Conservation (phyloP, 768 basidiomycete genomes). For the Tricholoma terreum region DNA sequence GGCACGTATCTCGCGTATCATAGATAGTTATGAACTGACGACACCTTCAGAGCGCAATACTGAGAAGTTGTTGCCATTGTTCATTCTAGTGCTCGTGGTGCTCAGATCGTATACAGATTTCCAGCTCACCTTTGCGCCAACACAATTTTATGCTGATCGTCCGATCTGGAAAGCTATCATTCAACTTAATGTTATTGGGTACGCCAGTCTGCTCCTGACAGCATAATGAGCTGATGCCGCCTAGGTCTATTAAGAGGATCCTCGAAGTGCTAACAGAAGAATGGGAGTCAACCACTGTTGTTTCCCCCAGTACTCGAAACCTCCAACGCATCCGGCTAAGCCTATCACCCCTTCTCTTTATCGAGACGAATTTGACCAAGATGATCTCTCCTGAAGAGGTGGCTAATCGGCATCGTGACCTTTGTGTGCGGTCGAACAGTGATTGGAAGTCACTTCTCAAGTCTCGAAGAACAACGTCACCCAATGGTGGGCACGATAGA, state of each 20-base stretch:
- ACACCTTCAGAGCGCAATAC: constrained; percentile 40
- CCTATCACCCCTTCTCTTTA: constrained; percentile 48
- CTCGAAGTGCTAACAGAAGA: constrained; percentile 53
- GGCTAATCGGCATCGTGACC: constrained; percentile 27
- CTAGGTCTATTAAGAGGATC: constrained; percentile 56
- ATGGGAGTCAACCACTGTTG: constrained; percentile 24
- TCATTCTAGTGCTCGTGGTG: not conserved
- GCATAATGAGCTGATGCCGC: not conserved
- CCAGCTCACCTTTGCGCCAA: constrained; percentile 62
- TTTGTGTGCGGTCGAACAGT: constrained; percentile 54
- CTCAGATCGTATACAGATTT: constrained; percentile 45
- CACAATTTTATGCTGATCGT: constrained; percentile 55
- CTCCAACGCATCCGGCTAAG: constrained; percentile 34
- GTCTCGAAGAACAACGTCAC: constrained; percentile 2
- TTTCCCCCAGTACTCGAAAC: constrained; percentile 21
- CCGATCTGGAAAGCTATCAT: constrained; percentile 61
- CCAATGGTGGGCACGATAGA: not conserved
- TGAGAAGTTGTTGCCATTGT: constrained; percentile 36
- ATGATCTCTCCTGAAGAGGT: constrained; percentile 46
- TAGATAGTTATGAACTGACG: not conserved
- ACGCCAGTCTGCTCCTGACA: constrained; percentile 4
- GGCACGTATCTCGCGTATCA: constrained; percentile 22
- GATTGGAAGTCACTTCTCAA: constrained; percentile 54
- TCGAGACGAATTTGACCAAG: constrained; percentile 51
- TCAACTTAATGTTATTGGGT: constrained; percentile 70